Percentiles rank a stretch among this genome's conserved stretches.
Evolutionary conservation across 306 rosid species (phyloP).

Genomic region (Alnus rubra): DNA sequence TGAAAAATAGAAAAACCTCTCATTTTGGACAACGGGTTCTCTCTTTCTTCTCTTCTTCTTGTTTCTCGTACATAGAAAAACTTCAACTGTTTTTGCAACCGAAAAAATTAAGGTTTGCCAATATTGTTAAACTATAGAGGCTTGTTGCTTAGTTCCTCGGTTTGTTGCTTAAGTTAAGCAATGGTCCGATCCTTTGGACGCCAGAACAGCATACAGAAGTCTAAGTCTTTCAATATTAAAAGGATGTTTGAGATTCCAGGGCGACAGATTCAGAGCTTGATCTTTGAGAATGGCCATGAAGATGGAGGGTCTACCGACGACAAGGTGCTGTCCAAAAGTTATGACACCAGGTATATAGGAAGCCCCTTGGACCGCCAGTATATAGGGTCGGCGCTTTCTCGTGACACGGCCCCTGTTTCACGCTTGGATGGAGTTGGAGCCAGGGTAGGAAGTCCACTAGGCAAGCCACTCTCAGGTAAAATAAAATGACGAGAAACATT

Average conservation of each 20-base stretch:
- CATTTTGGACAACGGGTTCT: slow-evolving; percentile 31
- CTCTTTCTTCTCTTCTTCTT: slow-evolving; percentile 16
- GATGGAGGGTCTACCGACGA: slow-evolving; percentile 21
- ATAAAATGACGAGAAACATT: neutral
- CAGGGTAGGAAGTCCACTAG: slow-evolving; percentile 23
- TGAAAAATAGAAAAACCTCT: slow-evolving; percentile 7
- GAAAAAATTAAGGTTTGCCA: neutral
- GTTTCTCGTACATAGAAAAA: slow-evolving; percentile 27
- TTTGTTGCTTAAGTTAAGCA: slow-evolving; percentile 23
- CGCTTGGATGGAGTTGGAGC: slow-evolving; percentile 22
- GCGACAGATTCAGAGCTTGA: slow-evolving; percentile 49
- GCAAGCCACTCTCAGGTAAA: slow-evolving; percentile 49
- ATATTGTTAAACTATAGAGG: neutral
- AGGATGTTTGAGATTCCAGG: slow-evolving; percentile 69
- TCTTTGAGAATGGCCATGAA: slow-evolving; percentile 45
- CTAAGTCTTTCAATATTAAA: slow-evolving; percentile 65
- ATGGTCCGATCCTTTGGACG: slow-evolving; percentile 67
- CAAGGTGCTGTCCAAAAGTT: slow-evolving; percentile 32
- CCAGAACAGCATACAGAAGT: slow-evolving; percentile 55
- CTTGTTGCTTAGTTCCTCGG: slow-evolving; percentile 14
- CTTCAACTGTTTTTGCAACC: neutral
- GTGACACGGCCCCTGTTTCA: slow-evolving; percentile 22
- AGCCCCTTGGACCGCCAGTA: slow-evolving; percentile 15
- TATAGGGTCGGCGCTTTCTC: slow-evolving; percentile 23
- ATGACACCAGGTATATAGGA: slow-evolving; percentile 18